A percentile compares a stretch with the other conserved stretches of the same genome.
Conservation (phyloP, 345 rosid genomes). For the Combretum micranthum region DNA sequence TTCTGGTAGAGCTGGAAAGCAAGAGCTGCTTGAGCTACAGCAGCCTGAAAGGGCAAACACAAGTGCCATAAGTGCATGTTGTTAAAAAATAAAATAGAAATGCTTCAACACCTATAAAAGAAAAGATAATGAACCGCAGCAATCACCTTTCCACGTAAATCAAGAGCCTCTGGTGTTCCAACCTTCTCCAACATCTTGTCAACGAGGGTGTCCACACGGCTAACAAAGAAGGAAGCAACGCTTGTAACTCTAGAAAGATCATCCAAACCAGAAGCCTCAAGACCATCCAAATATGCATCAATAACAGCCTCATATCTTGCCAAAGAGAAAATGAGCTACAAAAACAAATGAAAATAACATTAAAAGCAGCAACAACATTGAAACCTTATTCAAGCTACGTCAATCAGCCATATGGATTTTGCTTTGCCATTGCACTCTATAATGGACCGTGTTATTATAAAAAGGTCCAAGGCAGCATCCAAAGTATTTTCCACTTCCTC, state of each 20-base stretch:
- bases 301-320: constrained; percentile 89
- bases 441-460: too few relatives aligned
- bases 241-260: constrained; percentile 95
- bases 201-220: constrained; percentile 91
- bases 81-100: not conserved
- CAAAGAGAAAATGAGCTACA: constrained; percentile 90
- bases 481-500: too few relatives aligned
- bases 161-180: constrained; percentile 91
- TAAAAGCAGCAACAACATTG: too few relatives aligned
- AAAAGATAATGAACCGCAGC: not conserved
- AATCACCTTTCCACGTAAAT: constrained; percentile 91
- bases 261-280: constrained; percentile 84
- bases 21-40: constrained; percentile 93
- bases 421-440: too few relatives aligned
- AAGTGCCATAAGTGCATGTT: constrained; percentile 10
- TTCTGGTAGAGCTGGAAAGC: constrained; percentile 93
- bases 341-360: constrained; percentile 9
- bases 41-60: constrained; percentile 50
- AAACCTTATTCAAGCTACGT: too few relatives aligned
- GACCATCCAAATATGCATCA: constrained; percentile 98
- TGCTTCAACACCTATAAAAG: not conserved
- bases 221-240: constrained; percentile 97
- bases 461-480: too few relatives aligned
- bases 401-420: too few relatives aligned
- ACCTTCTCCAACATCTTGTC: constrained; percentile 94